Evolutionary conservation across 2,329 filamentous ascomycete species (phyloP).

Genomic region (Pezicula carpinea): DNA sequence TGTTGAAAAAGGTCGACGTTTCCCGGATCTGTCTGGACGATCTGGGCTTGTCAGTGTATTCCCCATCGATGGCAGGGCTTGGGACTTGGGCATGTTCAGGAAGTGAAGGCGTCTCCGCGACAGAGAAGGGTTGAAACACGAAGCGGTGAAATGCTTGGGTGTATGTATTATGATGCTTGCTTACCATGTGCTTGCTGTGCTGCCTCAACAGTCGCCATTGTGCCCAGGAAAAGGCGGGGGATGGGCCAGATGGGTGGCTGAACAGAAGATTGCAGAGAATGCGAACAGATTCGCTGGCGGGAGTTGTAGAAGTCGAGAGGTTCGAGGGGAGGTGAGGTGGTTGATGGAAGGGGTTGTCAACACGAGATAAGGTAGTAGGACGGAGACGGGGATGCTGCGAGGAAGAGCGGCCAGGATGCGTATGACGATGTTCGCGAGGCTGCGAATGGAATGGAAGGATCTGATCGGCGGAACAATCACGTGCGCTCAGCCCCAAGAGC

Average conservation of each 20-base stretch:
- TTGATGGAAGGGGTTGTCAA: too few species aligned
- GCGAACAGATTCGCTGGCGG: neutral
- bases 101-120: too few species aligned
- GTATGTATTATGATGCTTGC: constrained; percentile 12
- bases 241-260: neutral
- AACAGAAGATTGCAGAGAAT: neutral
- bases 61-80: constrained; percentile 1
- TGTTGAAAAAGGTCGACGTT: constrained; percentile 81
- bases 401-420: neutral
- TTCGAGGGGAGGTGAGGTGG: too few species aligned
- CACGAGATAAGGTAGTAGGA: neutral
- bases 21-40: constrained; percentile 54
- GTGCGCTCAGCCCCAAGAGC: too few species aligned
- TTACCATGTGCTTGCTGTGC: constrained; percentile 40
- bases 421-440: too few species aligned
- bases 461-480: too few species aligned
- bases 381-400: neutral
- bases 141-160: constrained; percentile 2
- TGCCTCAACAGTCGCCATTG: constrained; percentile 35
- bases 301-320: too few species aligned
- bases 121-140: neutral
- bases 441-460: too few species aligned
- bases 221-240: neutral
- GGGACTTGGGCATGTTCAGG: neutral
- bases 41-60: constrained; percentile 45